Evolutionary conservation across 2,329 filamentous ascomycete species (phyloP).

Genomic region (Nemania sp.): DNA sequence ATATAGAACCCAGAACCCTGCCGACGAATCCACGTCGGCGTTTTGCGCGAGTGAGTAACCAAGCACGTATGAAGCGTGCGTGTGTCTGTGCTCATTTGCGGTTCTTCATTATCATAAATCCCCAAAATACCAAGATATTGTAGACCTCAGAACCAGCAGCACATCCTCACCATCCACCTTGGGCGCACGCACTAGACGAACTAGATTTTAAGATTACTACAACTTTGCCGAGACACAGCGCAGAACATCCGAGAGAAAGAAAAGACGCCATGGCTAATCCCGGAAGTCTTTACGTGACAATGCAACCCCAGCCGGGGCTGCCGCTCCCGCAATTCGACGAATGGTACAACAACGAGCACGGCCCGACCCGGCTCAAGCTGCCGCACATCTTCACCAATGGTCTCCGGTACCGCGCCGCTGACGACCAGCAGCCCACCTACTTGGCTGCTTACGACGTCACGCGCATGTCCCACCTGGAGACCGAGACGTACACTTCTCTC

Average conservation of each 20-base stretch:
- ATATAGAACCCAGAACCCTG: conserved; percentile 11
- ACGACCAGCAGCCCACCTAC: conserved; percentile 66
- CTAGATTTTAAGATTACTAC: too few species aligned
- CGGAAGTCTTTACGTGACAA: conserved; percentile 83
- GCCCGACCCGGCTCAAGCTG: conserved; percentile 76
- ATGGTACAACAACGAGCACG: conserved; percentile 95
- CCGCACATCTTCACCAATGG: conserved; percentile 75
- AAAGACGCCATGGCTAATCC: conserved; percentile 49
- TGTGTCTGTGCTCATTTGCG: too few species aligned
- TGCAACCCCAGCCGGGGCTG: conserved; percentile 73
- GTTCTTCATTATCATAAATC: too few species aligned
- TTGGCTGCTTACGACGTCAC: conserved; percentile 82
- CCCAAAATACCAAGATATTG: too few species aligned
- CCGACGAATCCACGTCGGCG: not conserved
- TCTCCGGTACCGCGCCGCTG: conserved; percentile 74
- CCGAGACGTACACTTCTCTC: conserved; percentile 69
- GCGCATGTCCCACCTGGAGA: conserved; percentile 70
- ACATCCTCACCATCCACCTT: too few species aligned
- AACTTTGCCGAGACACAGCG: not conserved
- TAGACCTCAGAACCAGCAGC: too few species aligned
- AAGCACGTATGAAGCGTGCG: too few species aligned
- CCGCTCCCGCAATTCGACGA: conserved; percentile 76
- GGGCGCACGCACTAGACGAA: too few species aligned
- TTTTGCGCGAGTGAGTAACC: too few species aligned
- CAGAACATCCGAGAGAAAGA: not conserved